Evolutionary conservation across 768 basidiomycete species (phyloP).

Genomic region (Lyophyllum decastes): DNA sequence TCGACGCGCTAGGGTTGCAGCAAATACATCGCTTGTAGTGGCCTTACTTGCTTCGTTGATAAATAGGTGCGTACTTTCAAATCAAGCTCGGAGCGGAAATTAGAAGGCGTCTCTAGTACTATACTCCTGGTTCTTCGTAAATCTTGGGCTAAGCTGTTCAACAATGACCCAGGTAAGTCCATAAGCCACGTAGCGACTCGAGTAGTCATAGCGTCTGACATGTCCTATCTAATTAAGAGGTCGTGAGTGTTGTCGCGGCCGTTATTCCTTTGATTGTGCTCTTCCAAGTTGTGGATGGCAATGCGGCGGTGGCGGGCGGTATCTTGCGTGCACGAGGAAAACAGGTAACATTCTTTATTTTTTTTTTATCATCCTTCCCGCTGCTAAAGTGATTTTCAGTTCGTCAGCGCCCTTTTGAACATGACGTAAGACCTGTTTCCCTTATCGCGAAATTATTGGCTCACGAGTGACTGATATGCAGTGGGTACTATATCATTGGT

Average conservation of each 20-base stretch:
- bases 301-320: slow-evolving; percentile 64
- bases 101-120: neutral
- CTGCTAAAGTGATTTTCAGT: slow-evolving; percentile 31
- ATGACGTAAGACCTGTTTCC: slow-evolving; percentile 47
- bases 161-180: slow-evolving; percentile 53
- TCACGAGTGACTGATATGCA: neutral
- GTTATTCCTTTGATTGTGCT: slow-evolving; percentile 75
- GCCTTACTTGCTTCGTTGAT: slow-evolving; percentile 59
- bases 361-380: neutral
- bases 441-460: neutral
- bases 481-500: slow-evolving; percentile 15
- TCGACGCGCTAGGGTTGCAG: slow-evolving; percentile 8
- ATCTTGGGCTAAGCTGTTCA: slow-evolving; percentile 74
- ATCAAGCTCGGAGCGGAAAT: neutral
- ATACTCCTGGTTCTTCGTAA: slow-evolving; percentile 50
- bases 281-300: slow-evolving; percentile 85
- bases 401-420: slow-evolving; percentile 76
- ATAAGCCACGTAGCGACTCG: neutral
- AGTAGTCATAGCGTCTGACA: neutral
- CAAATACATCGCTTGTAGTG: slow-evolving; percentile 63
- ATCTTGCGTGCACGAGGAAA: slow-evolving; percentile 83
- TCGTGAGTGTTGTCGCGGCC: slow-evolving; percentile 58
- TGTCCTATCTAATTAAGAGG: slow-evolving; percentile 32
- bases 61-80: slow-evolving; percentile 46
- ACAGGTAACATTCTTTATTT: slow-evolving; percentile 47